Evolutionary conservation across 352 stramenopile genomes (phyloP).

Genomic region (Globisporangium cylindrosporum): DNA sequence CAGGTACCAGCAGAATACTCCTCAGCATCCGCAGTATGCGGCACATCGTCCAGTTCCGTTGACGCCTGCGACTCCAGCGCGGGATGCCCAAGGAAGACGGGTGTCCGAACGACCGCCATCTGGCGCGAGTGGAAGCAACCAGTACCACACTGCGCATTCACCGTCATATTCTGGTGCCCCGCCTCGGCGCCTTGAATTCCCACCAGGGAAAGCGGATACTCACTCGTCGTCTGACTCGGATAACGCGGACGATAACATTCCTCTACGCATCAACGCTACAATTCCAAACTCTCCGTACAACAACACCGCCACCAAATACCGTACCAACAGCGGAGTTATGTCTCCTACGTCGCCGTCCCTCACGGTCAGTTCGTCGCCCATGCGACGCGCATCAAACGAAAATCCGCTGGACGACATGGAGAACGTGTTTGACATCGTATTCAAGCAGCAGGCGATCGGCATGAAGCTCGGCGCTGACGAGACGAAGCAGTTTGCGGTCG

Average conservation of each 20-base stretch:
- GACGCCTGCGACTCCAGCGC: constrained; percentile 6
- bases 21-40: constrained; percentile 5
- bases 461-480: constrained; percentile 80
- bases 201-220: constrained; percentile 16
- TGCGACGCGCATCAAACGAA: constrained; percentile 19
- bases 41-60: constrained; percentile 8
- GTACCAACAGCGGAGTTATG: neutral
- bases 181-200: constrained; percentile 19
- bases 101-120: constrained; percentile 9
- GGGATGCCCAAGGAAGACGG: neutral
- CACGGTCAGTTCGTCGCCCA: constrained; percentile 23
- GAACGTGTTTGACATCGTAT: constrained; percentile 83
- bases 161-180: constrained; percentile 4
- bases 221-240: constrained; percentile 52
- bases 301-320: constrained; percentile 7
- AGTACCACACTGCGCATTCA: constrained; percentile 11
- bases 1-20: constrained; percentile 11
- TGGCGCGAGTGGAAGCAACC: neutral
- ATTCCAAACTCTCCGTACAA: constrained; percentile 17
- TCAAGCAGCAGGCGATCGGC: constrained; percentile 82
- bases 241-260: constrained; percentile 33
- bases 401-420: constrained; percentile 62
- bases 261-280: constrained; percentile 17
- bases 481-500: constrained; percentile 66
- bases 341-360: constrained; percentile 21